phyloP scores from a whole-genome alignment of 306 rosid genomes.

The Quercus dentata region DNA sequence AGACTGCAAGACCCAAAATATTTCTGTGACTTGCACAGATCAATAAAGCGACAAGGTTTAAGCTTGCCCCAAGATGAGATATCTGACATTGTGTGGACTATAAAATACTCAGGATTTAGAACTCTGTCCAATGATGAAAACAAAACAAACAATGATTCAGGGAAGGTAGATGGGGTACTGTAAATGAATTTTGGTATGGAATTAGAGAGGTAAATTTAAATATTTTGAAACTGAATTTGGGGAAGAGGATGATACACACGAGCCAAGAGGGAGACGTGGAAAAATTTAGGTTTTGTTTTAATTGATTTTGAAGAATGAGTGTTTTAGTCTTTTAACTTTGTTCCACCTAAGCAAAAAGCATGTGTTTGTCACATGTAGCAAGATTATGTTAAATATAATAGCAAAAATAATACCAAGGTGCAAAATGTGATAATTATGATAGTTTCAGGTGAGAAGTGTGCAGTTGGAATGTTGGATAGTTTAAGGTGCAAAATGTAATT shows the following conservation, averaged over 20 bases:
- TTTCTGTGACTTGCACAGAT: conserved; percentile 63
- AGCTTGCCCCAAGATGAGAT: conserved; percentile 84
- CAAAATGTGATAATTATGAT: too few relatives aligned
- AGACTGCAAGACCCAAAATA: conserved; percentile 72
- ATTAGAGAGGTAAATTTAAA: conserved; percentile 14
- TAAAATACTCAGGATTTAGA: conserved; percentile 54
- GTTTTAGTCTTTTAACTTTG: too few relatives aligned
- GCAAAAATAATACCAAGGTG: rapidly evolving
- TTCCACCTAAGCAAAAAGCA: too few relatives aligned
- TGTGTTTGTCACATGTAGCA: too few relatives aligned
- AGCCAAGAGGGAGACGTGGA: too few relatives aligned
- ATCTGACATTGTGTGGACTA: conserved; percentile 70
- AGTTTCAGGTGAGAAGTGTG: too few relatives aligned
- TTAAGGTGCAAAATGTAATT: too few relatives aligned
- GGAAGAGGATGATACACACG: too few relatives aligned
- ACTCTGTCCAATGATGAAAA: conserved; percentile 33
- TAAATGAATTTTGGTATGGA: conserved; percentile 20
- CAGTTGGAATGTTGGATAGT: too few relatives aligned
- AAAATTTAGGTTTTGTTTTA: too few relatives aligned
- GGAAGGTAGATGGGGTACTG: conserved; percentile 9
- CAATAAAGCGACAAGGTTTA: conserved; percentile 53
- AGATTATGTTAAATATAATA: too few relatives aligned
- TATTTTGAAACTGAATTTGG: background rate
- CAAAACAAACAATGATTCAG: conserved; percentile 19
- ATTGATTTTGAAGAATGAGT: too few relatives aligned